Base-by-base conservation (phyloP, 208 protist species). In the Angomonas desouzai region DNA sequence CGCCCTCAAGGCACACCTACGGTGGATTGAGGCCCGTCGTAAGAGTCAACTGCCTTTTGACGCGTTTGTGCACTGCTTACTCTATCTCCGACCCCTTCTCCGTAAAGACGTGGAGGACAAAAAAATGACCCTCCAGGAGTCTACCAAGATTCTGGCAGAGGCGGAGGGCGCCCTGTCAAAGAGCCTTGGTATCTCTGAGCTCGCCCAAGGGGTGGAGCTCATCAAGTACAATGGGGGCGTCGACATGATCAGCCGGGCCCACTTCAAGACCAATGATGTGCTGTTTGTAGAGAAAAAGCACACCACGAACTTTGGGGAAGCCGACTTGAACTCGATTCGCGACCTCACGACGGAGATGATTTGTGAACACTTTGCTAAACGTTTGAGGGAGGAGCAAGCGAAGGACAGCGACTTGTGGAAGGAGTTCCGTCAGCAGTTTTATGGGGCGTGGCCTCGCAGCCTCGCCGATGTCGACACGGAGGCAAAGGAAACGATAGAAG, bases 251-350 rank as follows among this genome's bases (percentile, higher is more conserved):
- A 85, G 79, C 40, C 81, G 74, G 0, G 74, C 72, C 2, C 47
- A 63, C 58, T 85, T 91, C 48, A 77, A 81, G 58, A 55, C 83
- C 7, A 78, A 72, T 48, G 83, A 93, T 4, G 79, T 91, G 11
- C 48, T 93, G 53, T 88, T 93, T 47, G 69, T 86, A 0, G 83
- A 93, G 60, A 77, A 82, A 36, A 79, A 81, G 70, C 91, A 89
- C 72, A 72, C 71, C 45, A 78, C 80, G 13, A 55, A 67, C 45
- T 84, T 91, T 47, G 62, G 76, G 27, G 79, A 89, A 55, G 25
- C 62, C 32, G 64, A 64, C 28, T 49, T 91, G 25, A 74, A 55
- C 57, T 3, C 72, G 16, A 67, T 75, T 45, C 55, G 43, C 1
- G 73, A 81, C 38, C 53, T 74, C 20, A 91, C 76, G 6, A 93